phyloP scores from a whole-genome alignment of 805 yeast species.

The Pichia nakasei region DNA sequence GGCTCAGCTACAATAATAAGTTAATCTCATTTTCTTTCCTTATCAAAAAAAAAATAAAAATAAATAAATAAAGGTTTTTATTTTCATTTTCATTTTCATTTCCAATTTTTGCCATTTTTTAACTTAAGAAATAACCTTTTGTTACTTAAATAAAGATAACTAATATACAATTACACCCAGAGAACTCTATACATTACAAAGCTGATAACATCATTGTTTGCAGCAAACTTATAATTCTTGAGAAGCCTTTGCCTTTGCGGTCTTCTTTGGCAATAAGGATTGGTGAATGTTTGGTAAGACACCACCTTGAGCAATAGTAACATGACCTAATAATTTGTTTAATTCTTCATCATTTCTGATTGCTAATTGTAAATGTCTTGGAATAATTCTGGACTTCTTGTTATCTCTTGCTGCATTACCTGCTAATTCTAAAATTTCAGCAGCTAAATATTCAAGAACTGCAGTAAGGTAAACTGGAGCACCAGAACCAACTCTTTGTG shows the following conservation, averaged over 20 bases:
- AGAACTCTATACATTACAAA: slow-evolving; percentile 5
- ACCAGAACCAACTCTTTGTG: slow-evolving; percentile 98
- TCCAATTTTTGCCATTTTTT: no score
- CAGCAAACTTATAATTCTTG: slow-evolving; percentile 41
- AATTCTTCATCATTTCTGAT: slow-evolving; percentile 98
- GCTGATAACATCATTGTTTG: background rate
- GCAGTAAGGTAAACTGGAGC: slow-evolving; percentile 98
- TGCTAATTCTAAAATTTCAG: slow-evolving; percentile 95
- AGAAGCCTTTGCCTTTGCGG: slow-evolving; percentile 46
- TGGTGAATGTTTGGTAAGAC: slow-evolving; percentile 96
- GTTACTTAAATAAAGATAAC: slow-evolving; percentile 1
- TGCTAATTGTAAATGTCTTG: slow-evolving; percentile 97
- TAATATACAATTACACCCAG: slow-evolving; percentile 9
- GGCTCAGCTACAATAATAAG: no score
- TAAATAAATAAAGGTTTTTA: no score
- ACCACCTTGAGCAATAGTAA: slow-evolving; percentile 98
- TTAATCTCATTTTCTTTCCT: no score
- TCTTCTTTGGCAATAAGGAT: slow-evolving; percentile 67
- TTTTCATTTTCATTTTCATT: no score
- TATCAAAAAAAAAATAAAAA: no score
- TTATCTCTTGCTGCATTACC: slow-evolving; percentile 98
- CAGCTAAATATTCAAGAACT: slow-evolving; percentile 93
- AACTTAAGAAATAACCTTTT: background rate
- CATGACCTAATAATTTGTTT: slow-evolving; percentile 86
- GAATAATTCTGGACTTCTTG: slow-evolving; percentile 98